These are phyloP conservation scores for Polychytrium aggregatum DNA, from an alignment of 192 early-diverging fungal genomes.

Conservation along the genomic window DNA sequence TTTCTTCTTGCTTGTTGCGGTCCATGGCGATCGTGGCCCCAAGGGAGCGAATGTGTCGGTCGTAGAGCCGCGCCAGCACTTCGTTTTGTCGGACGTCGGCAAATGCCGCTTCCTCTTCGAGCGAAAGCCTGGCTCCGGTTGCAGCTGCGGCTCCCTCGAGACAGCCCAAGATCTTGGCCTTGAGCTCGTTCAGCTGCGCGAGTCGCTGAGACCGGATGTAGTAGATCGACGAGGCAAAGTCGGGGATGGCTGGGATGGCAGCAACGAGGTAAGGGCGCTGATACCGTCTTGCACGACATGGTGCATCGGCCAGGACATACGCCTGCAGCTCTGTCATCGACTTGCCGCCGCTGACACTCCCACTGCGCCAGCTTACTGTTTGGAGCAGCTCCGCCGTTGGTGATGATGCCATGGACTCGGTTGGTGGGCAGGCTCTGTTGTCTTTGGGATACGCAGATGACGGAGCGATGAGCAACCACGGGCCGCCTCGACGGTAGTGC, in stretches of 20 bases:
- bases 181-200: slow-evolving; percentile 33
- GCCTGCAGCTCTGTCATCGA: too few relatives aligned
- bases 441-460: neutral
- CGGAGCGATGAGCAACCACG: neutral
- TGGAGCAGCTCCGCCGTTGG: slow-evolving; percentile 45
- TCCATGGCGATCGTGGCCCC: slow-evolving; percentile 12
- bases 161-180: slow-evolving; percentile 34
- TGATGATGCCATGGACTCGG: slow-evolving; percentile 66
- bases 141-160: slow-evolving; percentile 56
- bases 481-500: too few relatives aligned
- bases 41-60: slow-evolving; percentile 8
- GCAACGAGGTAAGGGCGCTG: too few relatives aligned
- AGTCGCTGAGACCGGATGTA: slow-evolving; percentile 44
- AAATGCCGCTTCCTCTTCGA: slow-evolving; percentile 38
- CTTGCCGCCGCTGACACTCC: too few relatives aligned
- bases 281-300: too few relatives aligned
- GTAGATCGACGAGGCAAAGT: slow-evolving; percentile 42
- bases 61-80: slow-evolving; percentile 20
- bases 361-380: slow-evolving; percentile 38
- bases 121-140: slow-evolving; percentile 54
- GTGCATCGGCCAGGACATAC: too few relatives aligned
- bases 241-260: slow-evolving; percentile 27
- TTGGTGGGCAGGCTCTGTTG: slow-evolving; percentile 53
- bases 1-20: slow-evolving; percentile 6
- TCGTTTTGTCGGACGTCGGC: slow-evolving; percentile 43